Base-by-base conservation (phyloP, 371 early-diverging fungal species). In the Choanephora cucurbitarum region DNA sequence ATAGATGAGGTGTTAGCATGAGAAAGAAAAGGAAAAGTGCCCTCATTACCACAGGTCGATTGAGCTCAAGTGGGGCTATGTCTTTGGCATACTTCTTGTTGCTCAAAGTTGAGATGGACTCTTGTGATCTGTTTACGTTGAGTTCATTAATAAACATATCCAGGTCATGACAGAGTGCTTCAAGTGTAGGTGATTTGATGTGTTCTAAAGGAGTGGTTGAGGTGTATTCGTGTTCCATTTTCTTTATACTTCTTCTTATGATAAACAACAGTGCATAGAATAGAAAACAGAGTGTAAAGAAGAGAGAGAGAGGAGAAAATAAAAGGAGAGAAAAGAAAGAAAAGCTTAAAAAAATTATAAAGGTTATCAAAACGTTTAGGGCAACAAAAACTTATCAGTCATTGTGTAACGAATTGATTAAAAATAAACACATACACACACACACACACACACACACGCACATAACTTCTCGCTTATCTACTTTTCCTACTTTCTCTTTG, bases 81-180 rank as follows among this genome's bases (percentile, higher is more conserved):
- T 58, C 59, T 15, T 41, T 51, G 23, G 23, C 43, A 18, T 34
- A 24, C 22, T 31, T 49, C 18, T 32, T 42, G 8, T 31, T 52
- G n/a, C n/a, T 45, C 4, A 44, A 18, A 5, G 19, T 44, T n/a
- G 24, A 18, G 11, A 24, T 28, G 19, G 18, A 14, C 7, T 32
- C n/a, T 14, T 15, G 45, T 2, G 17, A 37, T 37, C 37, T 8
- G 22, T 31, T 44, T 7, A 45, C 42, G 41, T 44, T 57, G 10
- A 73, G 39, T 53, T 73, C 73, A 31, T 62, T 61, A 34, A 73
- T 73, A 48, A 69, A 73, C 39, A 57, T 60, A 45, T 73, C 73
- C 24, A 73, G 49, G 55, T 70, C 70, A 45, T 73, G 64, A 44
- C 43, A 73, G 10, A 73, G 52, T 10, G 70, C 67, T 50, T 73